These are phyloP conservation scores for Pichia sp. DNA, from an alignment of 1,139 yeast species.

Conservation along the genomic window DNA sequence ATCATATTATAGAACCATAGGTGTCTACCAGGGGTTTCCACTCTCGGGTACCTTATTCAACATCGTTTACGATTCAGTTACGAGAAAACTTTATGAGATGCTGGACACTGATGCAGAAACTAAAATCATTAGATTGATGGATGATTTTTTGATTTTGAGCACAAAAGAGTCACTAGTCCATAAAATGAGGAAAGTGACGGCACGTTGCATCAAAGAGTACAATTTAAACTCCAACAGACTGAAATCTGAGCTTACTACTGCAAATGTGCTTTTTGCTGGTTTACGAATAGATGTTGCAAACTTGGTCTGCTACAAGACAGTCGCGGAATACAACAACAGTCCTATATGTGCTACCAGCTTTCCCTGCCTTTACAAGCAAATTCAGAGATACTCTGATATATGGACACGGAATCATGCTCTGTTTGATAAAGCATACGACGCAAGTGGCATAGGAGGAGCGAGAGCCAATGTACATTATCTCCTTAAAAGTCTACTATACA, in stretches of 20 bases:
- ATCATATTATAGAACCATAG: conserved; percentile 45
- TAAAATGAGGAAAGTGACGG: conserved; percentile 25
- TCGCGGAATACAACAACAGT: conserved; percentile 17
- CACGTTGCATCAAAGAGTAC: conserved; percentile 39
- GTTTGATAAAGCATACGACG: conserved; percentile 3
- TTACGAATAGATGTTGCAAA: conserved; percentile 21
- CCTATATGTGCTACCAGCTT: conserved; percentile 19
- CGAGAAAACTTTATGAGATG: conserved; percentile 29
- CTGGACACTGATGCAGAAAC: conserved; percentile 26
- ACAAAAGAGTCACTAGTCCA: conserved; percentile 28
- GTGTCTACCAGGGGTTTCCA: conserved; percentile 84
- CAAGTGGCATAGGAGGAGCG: conserved; percentile 8
- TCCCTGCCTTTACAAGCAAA: conserved; percentile 13
- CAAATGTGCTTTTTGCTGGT: conserved; percentile 23
- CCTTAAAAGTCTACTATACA: conserved; percentile 10
- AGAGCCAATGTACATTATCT: conserved; percentile 10
- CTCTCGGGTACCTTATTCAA: conserved; percentile 75
- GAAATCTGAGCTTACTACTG: conserved; percentile 38
- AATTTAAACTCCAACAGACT: conserved; percentile 54
- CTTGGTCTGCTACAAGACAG: conserved; percentile 24
- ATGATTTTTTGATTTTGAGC: conserved; percentile 74
- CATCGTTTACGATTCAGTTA: conserved; percentile 59
- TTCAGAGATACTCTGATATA: conserved; percentile 8
- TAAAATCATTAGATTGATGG: conserved; percentile 62
- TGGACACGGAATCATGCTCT: conserved; percentile 4